Conservation (phyloP, 169 alveolate genomes). For the Eimeria falciformis region DNA sequence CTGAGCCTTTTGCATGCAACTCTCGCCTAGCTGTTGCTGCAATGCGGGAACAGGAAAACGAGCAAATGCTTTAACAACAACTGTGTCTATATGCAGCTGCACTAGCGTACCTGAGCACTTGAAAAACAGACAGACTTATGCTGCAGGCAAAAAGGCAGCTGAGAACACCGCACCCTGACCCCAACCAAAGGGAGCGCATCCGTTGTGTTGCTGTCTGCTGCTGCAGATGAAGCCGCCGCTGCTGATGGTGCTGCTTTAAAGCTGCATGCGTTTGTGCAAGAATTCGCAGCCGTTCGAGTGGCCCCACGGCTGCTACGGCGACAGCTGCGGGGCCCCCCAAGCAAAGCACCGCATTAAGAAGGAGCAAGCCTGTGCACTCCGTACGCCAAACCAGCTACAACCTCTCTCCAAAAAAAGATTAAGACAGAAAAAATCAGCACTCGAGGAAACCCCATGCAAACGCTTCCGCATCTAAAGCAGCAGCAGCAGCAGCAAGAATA, state of each 20-base stretch:
- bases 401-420: background rate
- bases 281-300: background rate
- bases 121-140: background rate
- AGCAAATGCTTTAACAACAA: too few species aligned
- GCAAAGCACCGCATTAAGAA: background rate
- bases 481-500: background rate
- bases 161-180: background rate
- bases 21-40: too few species aligned
- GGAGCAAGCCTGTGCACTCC: background rate
- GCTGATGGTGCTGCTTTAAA: conserved; percentile 16
- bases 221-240: background rate
- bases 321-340: background rate
- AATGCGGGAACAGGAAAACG: too few species aligned
- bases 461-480: background rate
- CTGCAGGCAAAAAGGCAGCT: background rate
- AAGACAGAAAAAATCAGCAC: background rate
- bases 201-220: background rate
- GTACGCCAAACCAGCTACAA: background rate
- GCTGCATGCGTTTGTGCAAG: background rate
- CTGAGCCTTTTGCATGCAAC: too few species aligned
- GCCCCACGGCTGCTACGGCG: background rate
- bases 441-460: conserved; percentile 2
- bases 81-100: background rate
- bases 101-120: background rate
- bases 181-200: background rate